These are phyloP conservation scores for Emiliania huxleyi DNA, from an alignment of 78 protist species.

Conservation along the genomic window DNA sequence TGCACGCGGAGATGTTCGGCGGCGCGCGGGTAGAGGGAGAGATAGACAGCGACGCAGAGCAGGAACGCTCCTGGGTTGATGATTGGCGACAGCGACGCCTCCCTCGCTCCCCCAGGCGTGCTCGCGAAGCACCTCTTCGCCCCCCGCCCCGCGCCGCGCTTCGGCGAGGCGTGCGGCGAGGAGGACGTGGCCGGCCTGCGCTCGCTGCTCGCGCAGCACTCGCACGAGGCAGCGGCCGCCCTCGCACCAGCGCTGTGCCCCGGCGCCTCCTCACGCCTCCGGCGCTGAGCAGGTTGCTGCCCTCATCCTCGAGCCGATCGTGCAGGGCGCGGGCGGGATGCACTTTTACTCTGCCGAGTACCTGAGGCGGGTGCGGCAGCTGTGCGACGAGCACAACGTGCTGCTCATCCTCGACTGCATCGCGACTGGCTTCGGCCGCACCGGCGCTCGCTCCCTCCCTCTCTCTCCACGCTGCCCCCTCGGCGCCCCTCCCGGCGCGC, in stretches of 20 bases:
- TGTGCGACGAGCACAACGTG: constrained; percentile 50
- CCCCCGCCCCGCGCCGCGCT: neutral
- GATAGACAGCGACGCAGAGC: neutral
- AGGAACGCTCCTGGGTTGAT: neutral
- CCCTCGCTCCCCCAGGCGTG: neutral
- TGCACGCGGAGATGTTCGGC: constrained; percentile 22
- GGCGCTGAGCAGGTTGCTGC: neutral
- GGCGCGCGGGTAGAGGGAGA: too few relatives aligned
- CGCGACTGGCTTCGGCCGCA: constrained; percentile 75
- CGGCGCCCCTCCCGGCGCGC: neutral
- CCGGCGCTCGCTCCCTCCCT: constrained; percentile 40
- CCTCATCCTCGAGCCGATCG: constrained; percentile 14
- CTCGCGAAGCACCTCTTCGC: neutral
- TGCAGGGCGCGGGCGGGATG: constrained; percentile 30
- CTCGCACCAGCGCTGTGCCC: too few relatives aligned
- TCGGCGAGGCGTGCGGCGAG: neutral
- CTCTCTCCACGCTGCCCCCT: neutral
- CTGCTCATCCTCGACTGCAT: constrained; percentile 64
- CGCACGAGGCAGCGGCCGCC: too few relatives aligned
- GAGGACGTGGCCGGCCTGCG: neutral
- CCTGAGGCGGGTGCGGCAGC: constrained; percentile 24
- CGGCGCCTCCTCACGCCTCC: too few relatives aligned
- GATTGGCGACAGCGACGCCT: neutral
- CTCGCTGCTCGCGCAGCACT: neutral
- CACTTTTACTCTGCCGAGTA: constrained; percentile 17